Conservation (phyloP, 1,284 basidiomycete species). For the Taiwanofungus camphoratus region DNA sequence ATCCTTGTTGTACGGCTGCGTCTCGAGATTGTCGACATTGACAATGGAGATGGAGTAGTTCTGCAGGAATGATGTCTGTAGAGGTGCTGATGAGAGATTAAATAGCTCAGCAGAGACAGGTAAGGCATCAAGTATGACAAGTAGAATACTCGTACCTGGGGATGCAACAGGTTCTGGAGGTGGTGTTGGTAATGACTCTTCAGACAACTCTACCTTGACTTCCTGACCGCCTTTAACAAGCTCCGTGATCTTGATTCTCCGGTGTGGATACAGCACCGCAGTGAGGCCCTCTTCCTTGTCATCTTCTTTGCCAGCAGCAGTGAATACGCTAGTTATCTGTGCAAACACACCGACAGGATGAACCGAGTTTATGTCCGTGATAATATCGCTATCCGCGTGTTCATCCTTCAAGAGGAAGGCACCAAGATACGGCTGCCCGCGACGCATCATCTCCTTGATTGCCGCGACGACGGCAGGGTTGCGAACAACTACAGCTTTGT, state of each 20-base stretch:
- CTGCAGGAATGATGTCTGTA: conserved; percentile 90
- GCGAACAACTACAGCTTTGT: conserved; percentile 92
- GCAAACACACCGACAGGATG: conserved; percentile 96
- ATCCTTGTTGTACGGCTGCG: conserved; percentile 86
- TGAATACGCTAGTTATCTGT: conserved; percentile 93
- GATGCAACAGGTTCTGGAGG: conserved; percentile 27
- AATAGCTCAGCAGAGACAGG: no score
- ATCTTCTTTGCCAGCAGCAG: conserved; percentile 47
- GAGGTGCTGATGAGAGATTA: conserved; percentile 38
- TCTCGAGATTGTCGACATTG: conserved; percentile 80
- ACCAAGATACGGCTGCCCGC: conserved; percentile 96
- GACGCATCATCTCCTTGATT: conserved; percentile 94
- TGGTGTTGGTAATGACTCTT: conserved; percentile 34
- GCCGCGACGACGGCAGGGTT: conserved; percentile 91
- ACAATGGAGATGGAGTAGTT: conserved; percentile 88
- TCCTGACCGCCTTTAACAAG: conserved; percentile 65
- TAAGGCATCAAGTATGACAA: background rate
- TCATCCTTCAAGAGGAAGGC: conserved; percentile 98
- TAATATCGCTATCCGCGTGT: conserved; percentile 89
- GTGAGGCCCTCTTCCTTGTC: conserved; percentile 85
- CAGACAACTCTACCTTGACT: conserved; percentile 41
- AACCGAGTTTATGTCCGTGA: conserved; percentile 84
- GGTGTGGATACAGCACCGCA: conserved; percentile 92
- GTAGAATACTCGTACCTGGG: conserved; percentile 11
- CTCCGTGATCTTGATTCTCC: conserved; percentile 88